phyloP scores from a whole-genome alignment of 495 filamentous ascomycete species.

The Xeromyces bisporus region DNA sequence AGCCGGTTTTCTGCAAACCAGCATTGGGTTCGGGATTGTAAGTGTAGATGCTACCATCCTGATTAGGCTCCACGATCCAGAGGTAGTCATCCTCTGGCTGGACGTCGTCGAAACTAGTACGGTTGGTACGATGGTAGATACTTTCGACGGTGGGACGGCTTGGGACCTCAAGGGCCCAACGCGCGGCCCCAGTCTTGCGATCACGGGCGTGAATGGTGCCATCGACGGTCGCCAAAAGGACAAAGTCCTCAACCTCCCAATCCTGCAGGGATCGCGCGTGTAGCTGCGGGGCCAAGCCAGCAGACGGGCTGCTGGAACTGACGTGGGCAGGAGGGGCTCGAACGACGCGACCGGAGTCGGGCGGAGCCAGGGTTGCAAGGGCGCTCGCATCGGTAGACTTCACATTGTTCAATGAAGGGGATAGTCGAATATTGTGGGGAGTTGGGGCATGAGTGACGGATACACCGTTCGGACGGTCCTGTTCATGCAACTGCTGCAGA shows the following conservation, averaged over 20 bases:
- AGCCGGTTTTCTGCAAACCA: slow-evolving; percentile 42
- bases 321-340: slow-evolving; percentile 64
- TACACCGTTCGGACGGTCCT: slow-evolving; percentile 15
- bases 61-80: slow-evolving; percentile 93
- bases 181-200: slow-evolving; percentile 62
- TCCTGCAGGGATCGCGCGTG: slow-evolving; percentile 91
- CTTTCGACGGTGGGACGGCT: slow-evolving; percentile 82
- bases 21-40: slow-evolving; percentile 50
- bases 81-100: slow-evolving; percentile 62
- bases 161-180: slow-evolving; percentile 64
- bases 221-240: slow-evolving; percentile 98
- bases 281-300: slow-evolving; percentile 63
- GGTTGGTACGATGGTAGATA: slow-evolving; percentile 59
- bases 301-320: slow-evolving; percentile 40
- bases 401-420: slow-evolving; percentile 17
- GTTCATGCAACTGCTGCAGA: slow-evolving; percentile 33
- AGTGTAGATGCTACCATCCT: slow-evolving; percentile 77
- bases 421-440: slow-evolving; percentile 6
- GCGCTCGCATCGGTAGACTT: slow-evolving; percentile 73
- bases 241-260: slow-evolving; percentile 99
- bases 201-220: slow-evolving; percentile 88
- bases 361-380: slow-evolving; percentile 87
- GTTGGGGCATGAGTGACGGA: slow-evolving; percentile 17
- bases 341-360: slow-evolving; percentile 52
- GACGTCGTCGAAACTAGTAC: slow-evolving; percentile 37